phyloP scores from a whole-genome alignment of 805 yeast species.

The Kurtzmaniella fragi region DNA sequence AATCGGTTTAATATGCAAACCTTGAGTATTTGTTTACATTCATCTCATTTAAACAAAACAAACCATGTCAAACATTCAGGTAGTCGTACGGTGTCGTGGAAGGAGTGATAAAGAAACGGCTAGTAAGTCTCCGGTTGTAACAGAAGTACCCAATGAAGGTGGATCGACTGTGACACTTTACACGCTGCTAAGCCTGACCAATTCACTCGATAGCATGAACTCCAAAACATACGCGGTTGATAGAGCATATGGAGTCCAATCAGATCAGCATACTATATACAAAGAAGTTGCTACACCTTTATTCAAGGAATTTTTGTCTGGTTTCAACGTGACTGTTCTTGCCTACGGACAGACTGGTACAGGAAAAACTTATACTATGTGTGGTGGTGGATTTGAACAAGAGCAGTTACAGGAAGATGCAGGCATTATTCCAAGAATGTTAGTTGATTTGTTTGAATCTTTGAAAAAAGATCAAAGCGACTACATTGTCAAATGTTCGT shows the following conservation, averaged over 20 bases:
- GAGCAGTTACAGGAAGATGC: constrained; percentile 23
- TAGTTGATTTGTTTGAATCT: constrained; percentile 46
- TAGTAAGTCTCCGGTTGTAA: constrained; percentile 43
- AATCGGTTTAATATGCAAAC: too few relatives aligned
- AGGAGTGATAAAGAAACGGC: constrained; percentile 40
- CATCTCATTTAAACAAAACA: too few relatives aligned
- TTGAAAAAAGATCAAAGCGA: constrained; percentile 42
- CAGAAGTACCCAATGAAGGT: constrained; percentile 39
- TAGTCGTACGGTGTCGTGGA: constrained; percentile 52
- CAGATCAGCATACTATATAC: constrained; percentile 66
- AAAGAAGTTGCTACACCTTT: constrained; percentile 70
- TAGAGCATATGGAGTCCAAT: constrained; percentile 76
- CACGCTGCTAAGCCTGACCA: constrained; percentile 6
- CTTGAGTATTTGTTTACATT: too few relatives aligned
- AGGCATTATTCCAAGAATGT: constrained; percentile 56
- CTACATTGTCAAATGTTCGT: constrained; percentile 69
- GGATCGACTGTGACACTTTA: constrained; percentile 18
- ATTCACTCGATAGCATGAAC: constrained; percentile 33
- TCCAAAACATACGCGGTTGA: constrained; percentile 65
- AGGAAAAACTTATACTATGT: constrained; percentile 78
- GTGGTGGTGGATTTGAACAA: constrained; percentile 33
- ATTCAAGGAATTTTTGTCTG: constrained; percentile 56
- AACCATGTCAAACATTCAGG: constrained; percentile 40
- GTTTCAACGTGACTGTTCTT: constrained; percentile 69
- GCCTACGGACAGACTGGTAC: constrained; percentile 87